Base-by-base conservation (phyloP, 192 early-diverging fungal species). In the Backusella macrospora region DNA sequence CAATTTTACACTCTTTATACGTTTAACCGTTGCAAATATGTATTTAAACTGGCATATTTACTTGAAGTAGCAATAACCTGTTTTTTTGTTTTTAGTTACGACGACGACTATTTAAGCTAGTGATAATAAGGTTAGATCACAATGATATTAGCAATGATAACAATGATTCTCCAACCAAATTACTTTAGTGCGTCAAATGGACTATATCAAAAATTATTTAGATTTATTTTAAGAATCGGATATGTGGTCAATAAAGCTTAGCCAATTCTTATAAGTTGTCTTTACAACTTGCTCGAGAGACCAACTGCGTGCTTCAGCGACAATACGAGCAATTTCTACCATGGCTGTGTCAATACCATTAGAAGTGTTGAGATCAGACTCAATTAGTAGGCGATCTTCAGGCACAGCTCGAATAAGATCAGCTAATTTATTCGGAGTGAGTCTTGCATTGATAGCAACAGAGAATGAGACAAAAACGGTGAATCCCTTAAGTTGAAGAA, bases 401-500 rank as follows among this genome's bases (percentile, higher is more conserved):
- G 95, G 94, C 2, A 93, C 90, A 4, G 81, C 85, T 47, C 73
- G 66, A 42, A 98, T 92, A 40, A 90, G 84, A 71, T 92, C 84
- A 18, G 72, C 77, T 65, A 88, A 63, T 64, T 90, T 88, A 9
- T 77, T 71, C 45, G 84, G 85, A 40, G 78, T 73, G 18, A 85
- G 65, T 47, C 94, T 84, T 23, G 85, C 88, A 68, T 95, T 95
- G 76, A 98, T 92, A 64, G 86, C 78, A 37, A 83, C 73, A 8
- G 93, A 95, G 82, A 96, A 95, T 18, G 88, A 90, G 70, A 95
- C 90, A 67, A 91, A 98, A 2, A 94, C 80, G 14, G 78, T 85
- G 78, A 71, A 48, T 0, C 49, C 44, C 12, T 73, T 73, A 12
- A 63, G 52, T 45, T 64, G 73, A 77, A 59, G 65, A 77, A 45